Conservation (phyloP, 768 basidiomycete species). For the Goffeauzyma gilvescens region DNA sequence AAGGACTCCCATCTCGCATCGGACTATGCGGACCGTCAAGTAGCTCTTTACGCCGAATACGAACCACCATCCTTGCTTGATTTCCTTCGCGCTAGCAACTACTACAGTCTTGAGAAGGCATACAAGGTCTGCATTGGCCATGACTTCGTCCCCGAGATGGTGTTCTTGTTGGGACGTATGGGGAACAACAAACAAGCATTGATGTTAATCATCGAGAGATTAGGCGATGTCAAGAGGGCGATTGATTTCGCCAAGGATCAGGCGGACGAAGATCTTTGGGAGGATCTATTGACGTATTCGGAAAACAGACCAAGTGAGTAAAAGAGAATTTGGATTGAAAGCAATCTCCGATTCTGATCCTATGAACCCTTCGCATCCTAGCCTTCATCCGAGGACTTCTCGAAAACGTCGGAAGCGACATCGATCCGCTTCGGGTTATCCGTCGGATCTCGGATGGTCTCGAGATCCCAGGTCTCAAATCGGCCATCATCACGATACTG, state of each 20-base stretch:
- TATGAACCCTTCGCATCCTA: slow-evolving; percentile 21
- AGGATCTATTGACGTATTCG: slow-evolving; percentile 80
- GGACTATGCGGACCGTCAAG: slow-evolving; percentile 69
- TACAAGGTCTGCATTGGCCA: slow-evolving; percentile 66
- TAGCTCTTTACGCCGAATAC: slow-evolving; percentile 80
- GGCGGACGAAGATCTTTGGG: slow-evolving; percentile 92
- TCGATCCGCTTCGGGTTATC: slow-evolving; percentile 83
- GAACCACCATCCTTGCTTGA: slow-evolving; percentile 62
- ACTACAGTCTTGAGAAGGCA: slow-evolving; percentile 76
- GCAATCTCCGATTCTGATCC: background rate
- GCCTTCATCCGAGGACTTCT: slow-evolving; percentile 86
- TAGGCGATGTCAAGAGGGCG: slow-evolving; percentile 80
- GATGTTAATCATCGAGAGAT: slow-evolving; percentile 78
- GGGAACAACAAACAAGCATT: slow-evolving; percentile 91
- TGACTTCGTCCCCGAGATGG: slow-evolving; percentile 87
- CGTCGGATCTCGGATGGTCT: slow-evolving; percentile 87
- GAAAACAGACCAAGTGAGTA: slow-evolving; percentile 69
- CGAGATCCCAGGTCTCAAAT: slow-evolving; percentile 86
- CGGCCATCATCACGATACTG: slow-evolving; percentile 85
- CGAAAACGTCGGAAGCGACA: slow-evolving; percentile 90
- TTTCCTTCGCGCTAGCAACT: slow-evolving; percentile 73
- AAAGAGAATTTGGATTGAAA: background rate
- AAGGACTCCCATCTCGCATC: slow-evolving; percentile 65
- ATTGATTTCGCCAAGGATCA: slow-evolving; percentile 98
- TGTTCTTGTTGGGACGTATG: slow-evolving; percentile 90